Base-by-base conservation (phyloP, 306 rosid genomes). In the Vigna hirtella region DNA sequence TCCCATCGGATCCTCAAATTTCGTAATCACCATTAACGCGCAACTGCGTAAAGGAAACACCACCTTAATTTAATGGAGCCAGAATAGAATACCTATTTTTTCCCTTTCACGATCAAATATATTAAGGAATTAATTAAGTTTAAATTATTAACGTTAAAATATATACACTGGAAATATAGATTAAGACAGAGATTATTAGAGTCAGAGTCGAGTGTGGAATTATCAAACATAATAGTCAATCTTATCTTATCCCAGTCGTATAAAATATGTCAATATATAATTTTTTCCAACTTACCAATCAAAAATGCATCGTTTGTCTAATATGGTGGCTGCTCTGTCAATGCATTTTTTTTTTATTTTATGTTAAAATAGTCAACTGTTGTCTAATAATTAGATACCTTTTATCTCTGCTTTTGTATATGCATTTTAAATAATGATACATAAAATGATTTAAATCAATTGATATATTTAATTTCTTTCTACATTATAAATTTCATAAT, bases 331-430 rank as follows among this genome's bases (percentile, higher is more conserved):
- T 51, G 10, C 2, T 1, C 43, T 6, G 30, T 16, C 74, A 73
- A 55, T 36, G 42, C 42, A 6, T 49, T 71, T 78, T 14, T 56
- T 45, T 38, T 50, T 24, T 13, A 12, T 14, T 62, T 61, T 30
- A 13, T 30, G 32, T 50, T 9, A 9, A 51, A 30, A 55, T 55
- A 43, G 79, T 73, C 80, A 73, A 73, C 70, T 30, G 14, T n/a
- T 49, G 42, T 72, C 73, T 48, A 0, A 34, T 17, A 17, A 26
- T 17, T 1, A 16, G 1, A 5, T 5, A 28, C 5, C 2, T 10
- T 28, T 28, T 28, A n/a, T 16, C 6, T 13, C 13, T 7, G 5
- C 9, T 42, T 42, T 9, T 42, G 0, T 2, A 42, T 2, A 9
- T 9, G 47, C 3, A 9, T 42, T 42, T 9, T 42, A 42, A 42